phyloP scores from a whole-genome alignment of 208 protist species.

The Leishmania tarentolae region DNA sequence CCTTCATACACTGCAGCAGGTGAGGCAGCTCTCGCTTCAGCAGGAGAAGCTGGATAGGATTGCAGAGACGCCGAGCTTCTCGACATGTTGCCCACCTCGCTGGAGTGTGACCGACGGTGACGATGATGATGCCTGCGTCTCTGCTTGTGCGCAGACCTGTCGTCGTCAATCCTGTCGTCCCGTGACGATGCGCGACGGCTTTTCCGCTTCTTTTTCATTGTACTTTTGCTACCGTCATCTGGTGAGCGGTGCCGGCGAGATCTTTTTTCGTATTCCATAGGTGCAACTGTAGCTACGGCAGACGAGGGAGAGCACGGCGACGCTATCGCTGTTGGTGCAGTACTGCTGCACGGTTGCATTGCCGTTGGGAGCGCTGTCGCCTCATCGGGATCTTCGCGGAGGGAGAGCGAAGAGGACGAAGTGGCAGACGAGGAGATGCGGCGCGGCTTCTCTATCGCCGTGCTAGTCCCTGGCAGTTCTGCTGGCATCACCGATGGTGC shows the following conservation, averaged over 20 bases:
- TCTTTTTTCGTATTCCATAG: slow-evolving; percentile 13
- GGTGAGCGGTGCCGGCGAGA: slow-evolving; percentile 4
- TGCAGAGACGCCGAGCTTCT: slow-evolving; percentile 11
- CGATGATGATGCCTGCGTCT: slow-evolving; percentile 14
- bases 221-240: slow-evolving; percentile 5
- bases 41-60: slow-evolving; percentile 1
- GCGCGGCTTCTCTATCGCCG: background rate
- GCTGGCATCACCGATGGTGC: slow-evolving; percentile 4
- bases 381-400: slow-evolving; percentile 38
- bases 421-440: background rate
- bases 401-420: slow-evolving; percentile 23
- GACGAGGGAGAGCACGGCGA: background rate
- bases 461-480: background rate
- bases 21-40: background rate
- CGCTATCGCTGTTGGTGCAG: background rate
- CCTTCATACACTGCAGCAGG: slow-evolving; percentile 11
- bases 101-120: slow-evolving; percentile 15
- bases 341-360: background rate
- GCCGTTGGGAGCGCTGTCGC: slow-evolving; percentile 26
- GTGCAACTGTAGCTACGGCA: background rate
- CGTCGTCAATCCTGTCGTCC: background rate
- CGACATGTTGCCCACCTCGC: slow-evolving; percentile 1
- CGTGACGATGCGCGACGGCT: background rate
- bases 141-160: background rate
- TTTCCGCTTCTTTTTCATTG: slow-evolving; percentile 10